Percentiles rank a stretch among this genome's conserved stretches.
Conservation (phyloP, 257 asterid genomes). For the Capsicum chinense region DNA sequence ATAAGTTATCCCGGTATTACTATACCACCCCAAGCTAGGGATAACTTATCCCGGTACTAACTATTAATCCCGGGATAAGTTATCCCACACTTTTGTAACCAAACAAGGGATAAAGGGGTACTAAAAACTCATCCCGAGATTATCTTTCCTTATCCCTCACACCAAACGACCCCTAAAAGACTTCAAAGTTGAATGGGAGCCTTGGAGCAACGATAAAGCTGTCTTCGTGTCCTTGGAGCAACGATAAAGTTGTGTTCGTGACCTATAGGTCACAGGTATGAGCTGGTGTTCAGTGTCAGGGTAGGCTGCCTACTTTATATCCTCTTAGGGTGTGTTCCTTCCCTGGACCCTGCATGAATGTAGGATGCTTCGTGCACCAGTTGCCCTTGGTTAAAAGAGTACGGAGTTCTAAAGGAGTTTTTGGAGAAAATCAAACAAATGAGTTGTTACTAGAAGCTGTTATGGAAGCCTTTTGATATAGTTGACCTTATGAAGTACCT, state of each 20-base stretch:
- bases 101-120: no score
- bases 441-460: constrained; percentile 4
- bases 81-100: no score
- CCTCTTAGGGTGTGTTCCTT: neutral
- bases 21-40: no score
- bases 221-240: neutral
- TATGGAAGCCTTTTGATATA: neutral
- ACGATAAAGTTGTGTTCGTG: neutral
- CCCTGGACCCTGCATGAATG: neutral
- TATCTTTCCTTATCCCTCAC: no score
- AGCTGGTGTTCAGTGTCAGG: neutral
- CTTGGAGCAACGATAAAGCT: neutral
- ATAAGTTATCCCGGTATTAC: no score
- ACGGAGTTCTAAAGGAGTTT: neutral
- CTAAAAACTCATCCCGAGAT: no score
- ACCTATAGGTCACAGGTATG: neutral
- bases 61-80: no score
- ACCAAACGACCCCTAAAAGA: neutral
- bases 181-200: neutral
- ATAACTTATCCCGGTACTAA: no score
- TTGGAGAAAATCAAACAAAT: neutral
- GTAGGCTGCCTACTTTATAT: neutral
- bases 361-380: neutral
- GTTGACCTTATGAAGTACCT: neutral
- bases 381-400: neutral